These are phyloP conservation scores for Colletotrichum graminicola DNA, from an alignment of 2,329 filamentous ascomycete genomes.

Conservation along the genomic window DNA sequence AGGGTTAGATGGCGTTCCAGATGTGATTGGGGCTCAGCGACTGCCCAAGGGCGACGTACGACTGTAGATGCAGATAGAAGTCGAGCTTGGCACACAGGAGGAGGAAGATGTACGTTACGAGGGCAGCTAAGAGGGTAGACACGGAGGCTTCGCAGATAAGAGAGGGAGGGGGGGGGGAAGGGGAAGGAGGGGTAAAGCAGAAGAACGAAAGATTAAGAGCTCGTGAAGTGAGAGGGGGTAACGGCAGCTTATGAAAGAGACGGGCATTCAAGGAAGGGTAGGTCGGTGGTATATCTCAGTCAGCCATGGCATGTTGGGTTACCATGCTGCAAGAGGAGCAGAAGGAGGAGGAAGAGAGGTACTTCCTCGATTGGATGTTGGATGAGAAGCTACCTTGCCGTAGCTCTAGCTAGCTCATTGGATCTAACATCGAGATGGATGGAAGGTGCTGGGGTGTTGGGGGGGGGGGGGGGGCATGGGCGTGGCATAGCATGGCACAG, in stretches of 20 bases:
- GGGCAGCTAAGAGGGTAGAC: neutral
- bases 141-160: constrained; percentile 12
- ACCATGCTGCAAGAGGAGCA: constrained; percentile 5
- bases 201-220: constrained; percentile 15
- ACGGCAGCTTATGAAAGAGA: constrained; percentile 35
- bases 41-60: neutral
- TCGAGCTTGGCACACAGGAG: constrained; percentile 1
- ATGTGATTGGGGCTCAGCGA: constrained; percentile 5
- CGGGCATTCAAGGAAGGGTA: constrained; percentile 7
- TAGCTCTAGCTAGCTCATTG: neutral
- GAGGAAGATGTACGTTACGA: neutral
- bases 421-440: constrained; percentile 9
- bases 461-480: neutral
- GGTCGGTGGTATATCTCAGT: constrained; percentile 6
- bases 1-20: constrained; percentile 6
- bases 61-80: constrained; percentile 7
- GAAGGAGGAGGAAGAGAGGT: constrained; percentile 5
- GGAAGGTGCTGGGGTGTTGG: neutral
- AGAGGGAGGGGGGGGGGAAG: constrained; percentile 1
- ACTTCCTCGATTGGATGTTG: constrained; percentile 2
- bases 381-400: constrained; percentile 20
- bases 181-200: constrained; percentile 27
- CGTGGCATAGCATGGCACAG: neutral
- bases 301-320: constrained; percentile 29
- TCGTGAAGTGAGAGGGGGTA: constrained; percentile 9